Conservation (phyloP, 2,329 filamentous ascomycete genomes). For the Stemphylium beticola region DNA sequence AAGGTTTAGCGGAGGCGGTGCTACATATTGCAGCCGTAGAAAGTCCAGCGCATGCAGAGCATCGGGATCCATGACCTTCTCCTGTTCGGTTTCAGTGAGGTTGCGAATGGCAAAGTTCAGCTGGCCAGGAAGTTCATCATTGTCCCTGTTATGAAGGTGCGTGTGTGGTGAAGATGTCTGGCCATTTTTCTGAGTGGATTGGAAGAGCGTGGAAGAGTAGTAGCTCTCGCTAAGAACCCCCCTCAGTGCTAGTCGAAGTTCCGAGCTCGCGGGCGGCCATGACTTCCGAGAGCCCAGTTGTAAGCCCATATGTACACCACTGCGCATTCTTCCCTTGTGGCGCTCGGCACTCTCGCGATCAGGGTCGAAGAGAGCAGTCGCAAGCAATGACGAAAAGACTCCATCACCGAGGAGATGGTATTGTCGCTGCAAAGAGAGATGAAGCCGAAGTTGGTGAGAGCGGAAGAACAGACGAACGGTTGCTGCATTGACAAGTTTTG, state of each 20-base stretch:
- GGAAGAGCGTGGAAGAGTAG: conserved; percentile 47
- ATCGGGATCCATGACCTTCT: conserved; percentile 80
- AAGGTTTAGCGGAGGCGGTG: conserved; percentile 71
- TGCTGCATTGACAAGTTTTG: conserved; percentile 76
- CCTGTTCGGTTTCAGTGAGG: conserved; percentile 77
- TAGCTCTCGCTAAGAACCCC: conserved; percentile 82
- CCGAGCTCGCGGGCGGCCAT: conserved; percentile 94
- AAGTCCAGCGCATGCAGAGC: conserved; percentile 93
- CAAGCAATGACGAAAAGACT: conserved; percentile 78
- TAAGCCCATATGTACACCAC: conserved; percentile 75
- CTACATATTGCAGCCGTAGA: conserved; percentile 81
- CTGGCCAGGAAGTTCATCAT: conserved; percentile 51
- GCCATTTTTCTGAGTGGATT: conserved; percentile 22
- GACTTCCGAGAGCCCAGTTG: conserved; percentile 79
- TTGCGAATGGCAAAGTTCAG: conserved; percentile 76
- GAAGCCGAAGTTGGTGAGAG: conserved; percentile 71
- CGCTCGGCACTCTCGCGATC: conserved; percentile 81
- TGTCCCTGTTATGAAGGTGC: conserved; percentile 26
- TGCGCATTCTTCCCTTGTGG: conserved; percentile 69
- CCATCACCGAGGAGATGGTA: conserved; percentile 88
- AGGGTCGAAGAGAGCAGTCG: conserved; percentile 83
- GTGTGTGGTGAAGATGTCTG: not conserved
- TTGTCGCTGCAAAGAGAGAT: conserved; percentile 75
- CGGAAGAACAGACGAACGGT: conserved; percentile 79
- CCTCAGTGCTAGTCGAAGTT: conserved; percentile 87